Conservation (phyloP, 108 stramenopile species). For the Nannochloropsis salina region DNA sequence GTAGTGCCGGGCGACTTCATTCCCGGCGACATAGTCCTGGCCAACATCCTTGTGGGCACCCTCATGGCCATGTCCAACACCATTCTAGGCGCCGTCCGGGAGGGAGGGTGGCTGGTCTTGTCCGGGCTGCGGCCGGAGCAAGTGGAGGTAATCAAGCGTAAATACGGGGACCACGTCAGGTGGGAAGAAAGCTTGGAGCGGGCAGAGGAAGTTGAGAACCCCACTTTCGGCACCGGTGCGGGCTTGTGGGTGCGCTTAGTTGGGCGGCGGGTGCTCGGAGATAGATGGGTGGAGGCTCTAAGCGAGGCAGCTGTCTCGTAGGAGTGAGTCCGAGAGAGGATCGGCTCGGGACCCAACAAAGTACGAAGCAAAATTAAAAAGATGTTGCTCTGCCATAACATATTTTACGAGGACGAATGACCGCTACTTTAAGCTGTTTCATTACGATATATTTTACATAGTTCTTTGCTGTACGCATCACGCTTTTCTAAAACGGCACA, state of each 20-base stretch:
- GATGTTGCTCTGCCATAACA: too few species aligned
- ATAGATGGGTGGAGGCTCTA: neutral
- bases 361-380: too few species aligned
- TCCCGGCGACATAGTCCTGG: conserved; percentile 22
- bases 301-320: conserved; percentile 12
- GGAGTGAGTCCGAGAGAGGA: too few species aligned
- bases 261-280: neutral
- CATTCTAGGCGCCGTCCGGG: conserved; percentile 25
- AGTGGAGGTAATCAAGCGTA: conserved; percentile 21
- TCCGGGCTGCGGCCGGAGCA: conserved; percentile 28
- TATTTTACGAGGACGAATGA: too few species aligned
- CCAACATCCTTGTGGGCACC: conserved; percentile 35
- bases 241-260: neutral
- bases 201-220: neutral
- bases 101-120: conserved; percentile 26
- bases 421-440: too few species aligned
- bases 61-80: conserved; percentile 16
- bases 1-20: conserved; percentile 24
- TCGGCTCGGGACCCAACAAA: too few species aligned
- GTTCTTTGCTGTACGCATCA: too few species aligned
- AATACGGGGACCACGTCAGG: neutral
- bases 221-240: neutral
- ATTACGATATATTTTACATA: too few species aligned
- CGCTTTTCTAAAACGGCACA: neutral
- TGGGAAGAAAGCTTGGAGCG: neutral